Base-by-base conservation (phyloP, 1,139 yeast genomes). In the Saccharomyces uvarum region DNA sequence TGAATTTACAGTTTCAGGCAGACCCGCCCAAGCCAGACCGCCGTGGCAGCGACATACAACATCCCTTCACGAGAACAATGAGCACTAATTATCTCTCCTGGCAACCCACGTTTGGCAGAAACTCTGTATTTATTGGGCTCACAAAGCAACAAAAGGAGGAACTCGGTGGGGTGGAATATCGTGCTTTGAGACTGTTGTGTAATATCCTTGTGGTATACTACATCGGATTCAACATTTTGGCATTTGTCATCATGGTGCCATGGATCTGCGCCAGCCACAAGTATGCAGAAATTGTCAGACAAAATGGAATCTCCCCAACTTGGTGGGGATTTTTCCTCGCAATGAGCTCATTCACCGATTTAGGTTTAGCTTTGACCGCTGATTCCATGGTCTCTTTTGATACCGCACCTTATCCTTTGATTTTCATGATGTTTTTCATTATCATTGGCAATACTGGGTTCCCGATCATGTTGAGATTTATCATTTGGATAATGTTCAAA, bases 291-390 rank as follows among this genome's bases (percentile, higher is more conserved):
- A 63, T 74, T 4, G 71, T 88, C 29, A 66, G 75, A 50, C 72
- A 62, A 0, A 76, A 76, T 57, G 95, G 90, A 2, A 73, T 85
- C 3, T 70, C 81, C 0, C 86, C 91, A 0, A 76, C 85, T 0
- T 89, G 97, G 97, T 91, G 97, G 96, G 96, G 86, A 0, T 79
- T 88, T 58, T 91, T 89, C 72, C 83, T 93, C 0, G 78, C 87
- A 0, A 81, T 80, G 65, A 83, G 95, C 6, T 72, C 86, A 1
- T 91, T 90, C 67, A 85, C 84, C 65, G 95, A 91, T 73, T 74
- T 88, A 58, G 98, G 99, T 0, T 74, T 80, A 48, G 83, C 96
- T 0, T 71, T 89, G 54, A 86, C 93, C 0, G 81, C 91, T 0
- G 79, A 88, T 62, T 88, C 96, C 2, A 83, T 91, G 89, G 59